These are phyloP conservation scores for Ustilago tritici DNA, from an alignment of 1,284 basidiomycete genomes.

Conservation along the genomic window DNA sequence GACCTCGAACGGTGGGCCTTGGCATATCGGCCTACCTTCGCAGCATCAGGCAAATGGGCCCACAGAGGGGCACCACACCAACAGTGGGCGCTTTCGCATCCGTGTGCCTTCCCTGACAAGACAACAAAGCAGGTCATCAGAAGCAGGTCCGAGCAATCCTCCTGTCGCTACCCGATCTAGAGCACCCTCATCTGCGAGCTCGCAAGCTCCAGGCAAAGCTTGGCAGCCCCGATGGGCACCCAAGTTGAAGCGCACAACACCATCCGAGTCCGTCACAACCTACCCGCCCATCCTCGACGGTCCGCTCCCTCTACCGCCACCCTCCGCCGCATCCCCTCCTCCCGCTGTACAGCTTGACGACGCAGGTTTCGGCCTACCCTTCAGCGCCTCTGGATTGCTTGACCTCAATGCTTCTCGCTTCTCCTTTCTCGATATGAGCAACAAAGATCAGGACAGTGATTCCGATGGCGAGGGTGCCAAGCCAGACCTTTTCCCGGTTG, in stretches of 20 bases:
- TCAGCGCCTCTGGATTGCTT: conserved; percentile 38
- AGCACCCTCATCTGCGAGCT: neutral
- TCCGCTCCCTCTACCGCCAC: conserved; percentile 16
- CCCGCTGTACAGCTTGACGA: conserved; percentile 41
- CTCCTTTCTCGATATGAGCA: conserved; percentile 44
- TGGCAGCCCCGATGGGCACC: conserved; percentile 51
- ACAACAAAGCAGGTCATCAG: conserved; percentile 9
- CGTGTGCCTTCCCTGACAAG: conserved; percentile 28
- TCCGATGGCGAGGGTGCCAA: conserved; percentile 12
- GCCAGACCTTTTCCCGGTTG: neutral
- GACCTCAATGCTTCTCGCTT: conserved; percentile 36
- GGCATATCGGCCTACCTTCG: conserved; percentile 1
- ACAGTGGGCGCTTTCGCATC: conserved; percentile 35
- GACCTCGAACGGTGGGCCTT: neutral
- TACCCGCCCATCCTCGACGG: conserved; percentile 26
- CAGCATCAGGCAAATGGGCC: neutral
- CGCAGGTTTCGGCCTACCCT: conserved; percentile 30
- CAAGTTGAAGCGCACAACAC: conserved; percentile 28
- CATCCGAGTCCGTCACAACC: conserved; percentile 27
- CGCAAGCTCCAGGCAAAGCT: conserved; percentile 10
- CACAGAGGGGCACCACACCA: conserved; percentile 7
- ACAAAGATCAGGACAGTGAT: conserved; percentile 28
- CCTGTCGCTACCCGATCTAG: neutral
- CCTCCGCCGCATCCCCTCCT: conserved; percentile 25
- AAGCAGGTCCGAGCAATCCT: neutral